Evolutionary conservation across 352 stramenopile genomes (phyloP).

Genomic region (Globisporangium solare): DNA sequence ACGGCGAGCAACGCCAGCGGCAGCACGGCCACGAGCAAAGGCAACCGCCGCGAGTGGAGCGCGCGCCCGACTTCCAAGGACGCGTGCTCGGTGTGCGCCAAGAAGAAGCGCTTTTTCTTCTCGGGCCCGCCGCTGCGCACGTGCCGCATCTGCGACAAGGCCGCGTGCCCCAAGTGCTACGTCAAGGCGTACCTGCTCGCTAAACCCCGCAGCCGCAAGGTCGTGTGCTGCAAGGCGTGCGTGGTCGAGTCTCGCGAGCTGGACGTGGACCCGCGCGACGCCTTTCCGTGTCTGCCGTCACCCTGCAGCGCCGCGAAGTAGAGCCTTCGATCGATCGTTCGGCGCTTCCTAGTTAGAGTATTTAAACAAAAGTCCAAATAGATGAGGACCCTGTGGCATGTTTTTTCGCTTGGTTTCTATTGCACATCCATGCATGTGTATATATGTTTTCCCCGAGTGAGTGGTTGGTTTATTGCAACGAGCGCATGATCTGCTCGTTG

Average conservation of each 20-base stretch:
- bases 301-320: too few species aligned
- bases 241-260: slow-evolving; percentile 37
- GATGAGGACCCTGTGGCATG: too few species aligned
- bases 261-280: slow-evolving; percentile 29
- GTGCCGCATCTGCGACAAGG: slow-evolving; percentile 34
- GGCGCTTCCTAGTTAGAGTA: too few species aligned
- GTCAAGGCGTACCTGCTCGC: slow-evolving; percentile 39
- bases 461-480: too few species aligned
- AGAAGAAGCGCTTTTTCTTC: slow-evolving; percentile 11
- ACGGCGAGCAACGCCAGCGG: background rate
- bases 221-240: slow-evolving; percentile 52
- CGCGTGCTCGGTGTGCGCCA: slow-evolving; percentile 5
- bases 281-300: slow-evolving; percentile 30
- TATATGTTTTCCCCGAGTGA: too few species aligned
- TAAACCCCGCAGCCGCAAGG: slow-evolving; percentile 20
- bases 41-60: too few species aligned
- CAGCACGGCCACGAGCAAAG: slow-evolving; percentile 6
- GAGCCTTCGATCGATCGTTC: too few species aligned
- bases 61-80: slow-evolving; percentile 4
- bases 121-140: slow-evolving; percentile 19
- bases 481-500: slow-evolving; percentile 43
- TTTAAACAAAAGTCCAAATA: too few species aligned
- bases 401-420: too few species aligned
- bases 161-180: slow-evolving; percentile 48
- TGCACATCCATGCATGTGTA: too few species aligned